Conservation (phyloP, 306 rosid species). For the Cercis canadensis region DNA sequence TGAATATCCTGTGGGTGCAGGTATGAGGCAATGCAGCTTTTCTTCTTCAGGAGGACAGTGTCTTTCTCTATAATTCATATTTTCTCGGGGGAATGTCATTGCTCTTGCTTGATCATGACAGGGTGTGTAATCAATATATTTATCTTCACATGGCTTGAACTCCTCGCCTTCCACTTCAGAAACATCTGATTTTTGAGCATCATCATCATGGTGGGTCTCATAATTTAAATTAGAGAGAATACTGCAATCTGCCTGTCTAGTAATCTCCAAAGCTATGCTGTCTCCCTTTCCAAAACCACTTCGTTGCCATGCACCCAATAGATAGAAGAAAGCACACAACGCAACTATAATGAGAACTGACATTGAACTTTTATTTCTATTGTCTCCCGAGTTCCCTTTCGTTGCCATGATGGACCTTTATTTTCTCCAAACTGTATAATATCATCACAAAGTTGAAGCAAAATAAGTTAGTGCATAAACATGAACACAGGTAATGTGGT, state of each 20-base stretch:
- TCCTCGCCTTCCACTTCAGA: slow-evolving; percentile 45
- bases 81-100: slow-evolving; percentile 73
- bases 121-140: slow-evolving; percentile 72
- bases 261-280: slow-evolving; percentile 74
- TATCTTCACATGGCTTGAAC: slow-evolving; percentile 59
- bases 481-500: neutral
- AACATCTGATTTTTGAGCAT: slow-evolving; percentile 44
- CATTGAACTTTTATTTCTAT: slow-evolving; percentile 53
- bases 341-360: slow-evolving; percentile 65
- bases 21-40: slow-evolving; percentile 75
- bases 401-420: slow-evolving; percentile 67
- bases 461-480: slow-evolving; percentile 19
- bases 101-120: slow-evolving; percentile 81
- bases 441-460: slow-evolving; percentile 19
- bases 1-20: slow-evolving; percentile 79
- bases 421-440: slow-evolving; percentile 10
- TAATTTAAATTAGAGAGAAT: slow-evolving; percentile 68
- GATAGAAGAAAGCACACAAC: slow-evolving; percentile 78
- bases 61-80: slow-evolving; percentile 79
- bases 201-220: slow-evolving; percentile 69
- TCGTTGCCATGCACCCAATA: slow-evolving; percentile 86
- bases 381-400: slow-evolving; percentile 71
- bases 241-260: slow-evolving; percentile 75
- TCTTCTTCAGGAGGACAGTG: slow-evolving; percentile 40
- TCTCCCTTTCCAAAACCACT: slow-evolving; percentile 94